Percentiles rank a stretch among this genome's conserved stretches.
phyloP scores from a whole-genome alignment of 371 early-diverging fungal genomes.

The Rhizopus stolonifer region DNA sequence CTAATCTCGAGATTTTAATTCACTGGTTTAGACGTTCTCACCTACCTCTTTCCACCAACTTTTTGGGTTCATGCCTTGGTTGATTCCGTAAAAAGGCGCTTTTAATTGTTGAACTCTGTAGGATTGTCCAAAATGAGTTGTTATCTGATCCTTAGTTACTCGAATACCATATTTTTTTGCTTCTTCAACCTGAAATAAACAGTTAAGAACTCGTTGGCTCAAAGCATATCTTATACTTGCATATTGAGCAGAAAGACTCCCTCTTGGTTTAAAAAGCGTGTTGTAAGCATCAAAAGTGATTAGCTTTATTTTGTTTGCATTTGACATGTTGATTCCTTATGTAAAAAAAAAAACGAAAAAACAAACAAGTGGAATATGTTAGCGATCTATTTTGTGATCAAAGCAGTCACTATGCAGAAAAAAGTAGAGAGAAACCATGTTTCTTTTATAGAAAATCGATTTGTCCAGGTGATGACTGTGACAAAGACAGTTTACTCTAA shows the following conservation, averaged over 20 bases:
- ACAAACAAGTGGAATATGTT: background rate
- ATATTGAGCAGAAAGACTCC: conserved; percentile 31
- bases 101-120: conserved; percentile 32
- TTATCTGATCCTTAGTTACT: conserved; percentile 33
- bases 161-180: conserved; percentile 34
- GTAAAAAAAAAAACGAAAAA: background rate
- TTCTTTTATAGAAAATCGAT: too few relatives aligned
- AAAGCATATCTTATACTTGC: too few relatives aligned
- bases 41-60: conserved; percentile 47
- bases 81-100: conserved; percentile 44
- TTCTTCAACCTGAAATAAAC: conserved; percentile 40
- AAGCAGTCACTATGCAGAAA: background rate
- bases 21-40: too few relatives aligned
- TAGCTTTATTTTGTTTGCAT: conserved; percentile 18
- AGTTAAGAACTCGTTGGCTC: background rate
- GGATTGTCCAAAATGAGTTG: conserved; percentile 32
- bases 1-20: too few relatives aligned
- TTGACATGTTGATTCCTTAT: conserved; percentile 1
- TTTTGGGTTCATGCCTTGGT: conserved; percentile 33
- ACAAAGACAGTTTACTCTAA: too few relatives aligned
- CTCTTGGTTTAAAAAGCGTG: conserved; percentile 45
- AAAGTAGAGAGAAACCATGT: background rate
- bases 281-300: conserved; percentile 51
- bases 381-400: too few relatives aligned
- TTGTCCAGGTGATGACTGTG: too few relatives aligned